These are phyloP conservation scores for Lepidopterella palustris DNA, from an alignment of 495 filamentous ascomycete species.

Conservation along the genomic window DNA sequence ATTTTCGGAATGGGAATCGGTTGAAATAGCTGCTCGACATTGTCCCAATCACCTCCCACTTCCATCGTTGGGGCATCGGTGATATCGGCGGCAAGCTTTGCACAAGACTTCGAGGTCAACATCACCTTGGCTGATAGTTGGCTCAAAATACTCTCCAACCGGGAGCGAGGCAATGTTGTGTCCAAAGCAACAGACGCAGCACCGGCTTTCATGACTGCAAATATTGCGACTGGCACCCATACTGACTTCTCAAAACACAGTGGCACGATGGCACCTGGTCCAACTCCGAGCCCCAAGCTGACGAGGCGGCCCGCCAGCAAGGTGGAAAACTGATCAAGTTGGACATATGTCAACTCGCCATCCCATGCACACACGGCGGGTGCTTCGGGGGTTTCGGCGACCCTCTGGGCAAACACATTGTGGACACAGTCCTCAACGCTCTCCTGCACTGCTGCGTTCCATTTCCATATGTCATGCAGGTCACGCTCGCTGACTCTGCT, in stretches of 20 bases:
- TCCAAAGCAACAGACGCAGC: conserved; percentile 26
- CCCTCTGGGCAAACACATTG: not conserved
- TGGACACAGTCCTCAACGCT: not conserved
- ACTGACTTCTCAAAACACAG: conserved; percentile 27
- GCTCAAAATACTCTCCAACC: not conserved
- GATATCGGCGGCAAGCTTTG: not conserved
- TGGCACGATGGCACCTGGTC: conserved; percentile 32
- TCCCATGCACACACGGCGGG: conserved; percentile 27
- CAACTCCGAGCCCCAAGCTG: conserved; percentile 28
- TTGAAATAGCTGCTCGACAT: not conserved
- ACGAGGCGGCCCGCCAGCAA: conserved; percentile 33
- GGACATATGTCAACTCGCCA: conserved; percentile 28
- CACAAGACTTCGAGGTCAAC: not conserved
- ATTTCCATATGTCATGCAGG: not conserved
- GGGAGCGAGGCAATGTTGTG: not conserved
- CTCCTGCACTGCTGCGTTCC: not conserved
- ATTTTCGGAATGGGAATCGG: not conserved
- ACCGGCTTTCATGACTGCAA: conserved; percentile 26
- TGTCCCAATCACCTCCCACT: too few species aligned
- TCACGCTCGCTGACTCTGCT: conserved; percentile 13
- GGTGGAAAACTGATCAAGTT: conserved; percentile 30
- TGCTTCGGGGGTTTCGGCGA: not conserved
- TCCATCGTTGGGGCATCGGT: not conserved
- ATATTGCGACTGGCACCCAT: conserved; percentile 17
- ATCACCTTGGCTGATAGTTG: not conserved